A percentile compares a stretch with the other conserved stretches of the same genome.
Evolutionary conservation across 2,329 filamentous ascomycete species (phyloP).

Genomic region (Graphilbum ipis-grandicollis): DNA sequence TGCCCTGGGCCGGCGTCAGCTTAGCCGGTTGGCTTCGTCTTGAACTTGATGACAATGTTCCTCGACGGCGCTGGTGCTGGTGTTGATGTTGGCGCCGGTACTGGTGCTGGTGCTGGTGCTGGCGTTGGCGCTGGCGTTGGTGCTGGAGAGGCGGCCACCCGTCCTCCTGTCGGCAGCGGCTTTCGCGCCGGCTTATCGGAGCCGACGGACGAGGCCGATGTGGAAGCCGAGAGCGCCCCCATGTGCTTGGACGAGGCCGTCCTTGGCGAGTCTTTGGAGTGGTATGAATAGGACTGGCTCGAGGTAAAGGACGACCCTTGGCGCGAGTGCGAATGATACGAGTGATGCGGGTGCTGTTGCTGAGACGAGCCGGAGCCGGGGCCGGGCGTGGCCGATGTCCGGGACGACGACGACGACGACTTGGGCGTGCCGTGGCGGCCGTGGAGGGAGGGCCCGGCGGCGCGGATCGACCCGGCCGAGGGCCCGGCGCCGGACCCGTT

Average conservation of each 20-base stretch:
- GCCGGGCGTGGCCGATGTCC: too few relatives aligned
- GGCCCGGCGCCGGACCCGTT: too few relatives aligned
- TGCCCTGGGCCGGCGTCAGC: too few relatives aligned
- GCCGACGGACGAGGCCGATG: not conserved
- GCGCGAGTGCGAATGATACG: too few relatives aligned
- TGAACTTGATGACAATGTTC: conserved; percentile 9
- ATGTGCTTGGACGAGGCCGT: not conserved
- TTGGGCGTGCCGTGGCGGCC: not conserved
- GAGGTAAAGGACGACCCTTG: not conserved
- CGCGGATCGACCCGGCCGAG: conserved; percentile 3
- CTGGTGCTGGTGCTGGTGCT: not conserved
- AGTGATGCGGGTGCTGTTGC: too few relatives aligned
- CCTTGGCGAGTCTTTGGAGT: not conserved
- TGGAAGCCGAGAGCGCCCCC: too few relatives aligned
- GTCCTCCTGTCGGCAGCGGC: conserved; percentile 7
- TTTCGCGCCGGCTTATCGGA: conserved; percentile 6
- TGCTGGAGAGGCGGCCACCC: not conserved
- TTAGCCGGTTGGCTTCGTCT: conserved; percentile 7
- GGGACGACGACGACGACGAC: not conserved
- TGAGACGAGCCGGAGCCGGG: too few relatives aligned
- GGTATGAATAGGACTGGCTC: not conserved
- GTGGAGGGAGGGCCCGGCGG: not conserved
- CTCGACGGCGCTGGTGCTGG: conserved; percentile 1
- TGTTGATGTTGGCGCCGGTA: not conserved
- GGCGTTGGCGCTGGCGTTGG: not conserved